Evolutionary conservation across 306 rosid genomes (phyloP), one percentile per base, ranked within the genome.

Genomic region (Begonia loranthoides): DNA sequence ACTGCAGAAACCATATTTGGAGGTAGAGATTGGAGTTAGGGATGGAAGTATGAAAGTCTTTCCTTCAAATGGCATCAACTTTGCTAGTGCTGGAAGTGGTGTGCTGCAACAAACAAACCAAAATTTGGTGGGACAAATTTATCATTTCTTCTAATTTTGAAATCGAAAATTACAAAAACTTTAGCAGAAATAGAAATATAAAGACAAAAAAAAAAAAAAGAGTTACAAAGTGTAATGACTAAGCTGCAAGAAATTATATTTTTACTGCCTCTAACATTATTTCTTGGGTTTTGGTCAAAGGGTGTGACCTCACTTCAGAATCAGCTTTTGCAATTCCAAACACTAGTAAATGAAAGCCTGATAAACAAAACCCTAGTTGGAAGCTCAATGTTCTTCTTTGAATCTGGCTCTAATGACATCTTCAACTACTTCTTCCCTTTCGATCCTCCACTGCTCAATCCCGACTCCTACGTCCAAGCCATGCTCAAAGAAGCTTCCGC

Each of bases 81-180:
- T 74, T 33, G 76, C 79, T 12, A 74, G 76, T 51, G 79, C 70
- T n/a, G 79, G 76, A 22, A 74, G 79, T 45, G 76, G 75, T 10
- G 63, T 69, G 44, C 45, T 69, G 41, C 49, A 17, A 3, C 41
- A n/a, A 6, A 65, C 70, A 17, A 58, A 65, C 52, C 12, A 36
- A 38, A 7, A 49, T 4, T 22, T 36, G 68, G 79, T 58, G 60
- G 33, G 33, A 24, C 21, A 36, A 49, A 6, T 36, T 9, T 15
- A 4, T 39, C 3, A 19, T 10, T 0, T 28, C 36, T 5, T 1
- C 6, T 4, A 4, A 28, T 1, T 28, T 28, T 28, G 1, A 28
- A 28, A n/a, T n/a, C n/a, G n/a, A n/a, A n/a, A n/a, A n/a, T n/a
- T n/a, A n/a, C n/a, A n/a, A n/a, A n/a, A n/a, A n/a, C n/a, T n/a